These are phyloP conservation scores for Naematelia aurantialba DNA, from an alignment of 768 basidiomycete genomes.

Conservation along the genomic window DNA sequence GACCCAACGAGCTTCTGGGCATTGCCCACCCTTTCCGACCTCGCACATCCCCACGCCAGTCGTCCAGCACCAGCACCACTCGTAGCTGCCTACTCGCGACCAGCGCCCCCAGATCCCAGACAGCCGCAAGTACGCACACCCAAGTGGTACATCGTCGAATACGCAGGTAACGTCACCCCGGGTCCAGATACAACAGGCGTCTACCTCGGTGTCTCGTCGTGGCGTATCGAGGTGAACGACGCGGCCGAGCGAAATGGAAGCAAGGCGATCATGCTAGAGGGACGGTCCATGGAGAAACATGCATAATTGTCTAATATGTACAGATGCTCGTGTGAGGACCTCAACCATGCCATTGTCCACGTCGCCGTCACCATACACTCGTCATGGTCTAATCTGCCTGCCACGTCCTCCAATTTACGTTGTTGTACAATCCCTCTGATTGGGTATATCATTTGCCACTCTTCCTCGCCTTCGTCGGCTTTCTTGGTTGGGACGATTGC, in stretches of 20 bases:
- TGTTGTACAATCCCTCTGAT: too few species aligned
- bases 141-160: background rate
- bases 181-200: background rate
- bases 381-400: too few species aligned
- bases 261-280: background rate
- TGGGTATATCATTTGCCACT: background rate
- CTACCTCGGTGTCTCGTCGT: background rate
- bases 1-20: conserved; percentile 3
- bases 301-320: background rate
- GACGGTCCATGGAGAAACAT: background rate
- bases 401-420: too few species aligned
- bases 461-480: background rate
- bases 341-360: too few species aligned
- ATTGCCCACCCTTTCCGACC: background rate
- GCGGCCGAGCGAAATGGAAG: background rate
- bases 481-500: background rate
- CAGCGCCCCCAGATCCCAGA: background rate
- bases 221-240: background rate
- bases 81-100: conserved; percentile 7
- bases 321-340: background rate
- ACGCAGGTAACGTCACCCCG: background rate
- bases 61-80: background rate
- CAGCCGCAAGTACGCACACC: background rate
- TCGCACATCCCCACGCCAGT: background rate
- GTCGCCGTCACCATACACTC: too few species aligned